Evolutionary conservation across 768 basidiomycete species (phyloP).

Genomic region (Boletales sp.): DNA sequence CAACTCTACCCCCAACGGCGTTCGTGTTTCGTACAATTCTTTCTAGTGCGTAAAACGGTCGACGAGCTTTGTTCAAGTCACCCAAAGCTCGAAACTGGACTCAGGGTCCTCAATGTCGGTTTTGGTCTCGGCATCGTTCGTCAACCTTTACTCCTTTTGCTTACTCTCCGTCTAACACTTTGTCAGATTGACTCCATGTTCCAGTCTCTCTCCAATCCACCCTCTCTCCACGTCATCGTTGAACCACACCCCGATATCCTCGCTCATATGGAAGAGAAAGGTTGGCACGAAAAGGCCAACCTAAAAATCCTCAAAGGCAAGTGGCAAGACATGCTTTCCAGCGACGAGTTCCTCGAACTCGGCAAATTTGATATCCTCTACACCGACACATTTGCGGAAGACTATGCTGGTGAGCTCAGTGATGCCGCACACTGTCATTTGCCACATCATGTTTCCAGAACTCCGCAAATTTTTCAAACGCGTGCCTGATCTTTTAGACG

Average conservation of each 20-base stretch:
- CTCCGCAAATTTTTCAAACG: conserved; percentile 79
- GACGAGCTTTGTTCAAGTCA: conserved; percentile 54
- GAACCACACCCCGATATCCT: conserved; percentile 94
- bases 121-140: conserved; percentile 91
- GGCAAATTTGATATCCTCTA: conserved; percentile 88
- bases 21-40: conserved; percentile 18
- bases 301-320: conserved; percentile 84
- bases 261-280: conserved; percentile 65
- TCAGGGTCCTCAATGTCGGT: conserved; percentile 84
- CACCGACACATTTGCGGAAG: conserved; percentile 91
- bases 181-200: conserved; percentile 80
- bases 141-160: background rate
- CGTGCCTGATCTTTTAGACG: conserved; percentile 71
- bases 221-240: conserved; percentile 80
- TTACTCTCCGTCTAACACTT: conserved; percentile 4
- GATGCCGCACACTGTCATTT: background rate
- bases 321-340: conserved; percentile 86
- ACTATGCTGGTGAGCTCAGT: conserved; percentile 56
- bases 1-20: background rate
- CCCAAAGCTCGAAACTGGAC: conserved; percentile 38
- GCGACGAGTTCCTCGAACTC: conserved; percentile 51
- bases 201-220: conserved; percentile 57
- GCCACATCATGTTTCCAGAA: conserved; percentile 33
- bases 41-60: conserved; percentile 75
- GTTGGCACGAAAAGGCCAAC: conserved; percentile 77